These are phyloP conservation scores for Entomophthora muscae DNA, from an alignment of 371 early-diverging fungal genomes.

Conservation along the genomic window DNA sequence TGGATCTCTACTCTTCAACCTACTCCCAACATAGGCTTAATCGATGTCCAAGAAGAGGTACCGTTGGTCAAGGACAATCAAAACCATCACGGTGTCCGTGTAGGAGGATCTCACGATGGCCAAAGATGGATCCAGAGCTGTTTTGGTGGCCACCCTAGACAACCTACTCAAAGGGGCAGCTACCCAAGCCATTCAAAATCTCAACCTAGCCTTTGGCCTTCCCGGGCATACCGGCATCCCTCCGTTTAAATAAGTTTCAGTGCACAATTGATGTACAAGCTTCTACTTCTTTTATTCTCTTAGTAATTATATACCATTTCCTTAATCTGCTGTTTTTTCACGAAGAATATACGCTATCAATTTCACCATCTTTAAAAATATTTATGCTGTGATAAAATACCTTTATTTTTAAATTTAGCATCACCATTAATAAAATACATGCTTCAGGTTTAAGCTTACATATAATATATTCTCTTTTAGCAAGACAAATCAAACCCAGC, in stretches of 20 bases:
- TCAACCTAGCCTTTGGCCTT: slow-evolving; percentile 20
- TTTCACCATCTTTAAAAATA: too few species aligned
- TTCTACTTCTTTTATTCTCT: too few species aligned
- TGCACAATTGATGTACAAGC: too few species aligned
- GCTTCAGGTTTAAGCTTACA: too few species aligned
- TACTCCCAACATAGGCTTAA: slow-evolving; percentile 64
- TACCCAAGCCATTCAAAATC: slow-evolving; percentile 78
- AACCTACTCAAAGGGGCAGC: slow-evolving; percentile 93
- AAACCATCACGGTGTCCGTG: slow-evolving; percentile 62
- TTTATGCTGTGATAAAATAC: too few species aligned
- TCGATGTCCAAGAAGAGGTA: slow-evolving; percentile 51
- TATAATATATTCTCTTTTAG: too few species aligned
- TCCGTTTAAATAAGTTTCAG: background rate
- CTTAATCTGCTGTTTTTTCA: too few species aligned
- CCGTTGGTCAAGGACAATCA: slow-evolving; percentile 79
- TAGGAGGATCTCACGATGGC: slow-evolving; percentile 81
- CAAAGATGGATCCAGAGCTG: slow-evolving; percentile 61
- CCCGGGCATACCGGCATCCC: slow-evolving; percentile 1
- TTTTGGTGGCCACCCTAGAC: slow-evolving; percentile 85
- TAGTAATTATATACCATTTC: too few species aligned
- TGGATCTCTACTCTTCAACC: slow-evolving; percentile 40
- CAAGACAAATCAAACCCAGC: too few species aligned
- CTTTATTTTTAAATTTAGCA: too few species aligned
- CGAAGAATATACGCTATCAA: too few species aligned
- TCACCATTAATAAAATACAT: too few species aligned